Base-by-base conservation (phyloP, 352 stramenopile genomes). In the Globisporangium solare region DNA sequence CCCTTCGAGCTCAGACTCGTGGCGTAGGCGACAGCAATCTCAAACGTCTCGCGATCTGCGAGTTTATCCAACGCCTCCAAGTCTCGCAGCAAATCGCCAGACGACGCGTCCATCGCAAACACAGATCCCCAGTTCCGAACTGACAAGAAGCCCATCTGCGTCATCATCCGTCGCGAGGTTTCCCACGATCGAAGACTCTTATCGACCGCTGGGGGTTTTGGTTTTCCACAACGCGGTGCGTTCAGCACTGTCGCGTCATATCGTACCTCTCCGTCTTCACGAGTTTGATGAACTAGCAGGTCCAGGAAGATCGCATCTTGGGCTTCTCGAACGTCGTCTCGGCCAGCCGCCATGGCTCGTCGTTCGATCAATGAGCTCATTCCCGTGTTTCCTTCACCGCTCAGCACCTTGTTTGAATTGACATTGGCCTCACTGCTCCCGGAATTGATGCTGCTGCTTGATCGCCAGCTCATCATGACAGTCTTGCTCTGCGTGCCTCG, bases 41-140 rank as follows among this genome's bases (percentile, higher is more conserved):
- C 85, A 64, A 89, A 92, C 4, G 79, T 89, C 56, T 95, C 81
- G 14, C 84, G 82, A 21, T 83, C 81, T 3, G 79, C 73, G 6
- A 92, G 73, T 48, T 88, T 83, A 61, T 95, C 85, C 14, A 95
- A 63, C 17, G 67, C 72, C 27, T 90, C 76, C 12, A 94, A 52
- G 21, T 94, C 80, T 22, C 64, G 60, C 10, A 89, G 58, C 37
- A 95, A 66, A n/a, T 83, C 73, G 0, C 68, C 70, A 50, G 70
- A 68, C 0, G 67, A 58, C 6, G 78, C 67, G 60, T 86, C 73
- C 79, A 95, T 91, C 1, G 82, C 72, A 46, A 95, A 92, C 20
- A 95, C 67, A 43, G 80, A 83, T 0, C 85, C 85, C 85, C 85
- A 95, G 39, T 90, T 92, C n/a, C 76, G 77, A 5, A 95, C 78